Evolutionary conservation across 176 grass and related monocot genomes (phyloP).

Genomic region (Bonia amplexicaulis): DNA sequence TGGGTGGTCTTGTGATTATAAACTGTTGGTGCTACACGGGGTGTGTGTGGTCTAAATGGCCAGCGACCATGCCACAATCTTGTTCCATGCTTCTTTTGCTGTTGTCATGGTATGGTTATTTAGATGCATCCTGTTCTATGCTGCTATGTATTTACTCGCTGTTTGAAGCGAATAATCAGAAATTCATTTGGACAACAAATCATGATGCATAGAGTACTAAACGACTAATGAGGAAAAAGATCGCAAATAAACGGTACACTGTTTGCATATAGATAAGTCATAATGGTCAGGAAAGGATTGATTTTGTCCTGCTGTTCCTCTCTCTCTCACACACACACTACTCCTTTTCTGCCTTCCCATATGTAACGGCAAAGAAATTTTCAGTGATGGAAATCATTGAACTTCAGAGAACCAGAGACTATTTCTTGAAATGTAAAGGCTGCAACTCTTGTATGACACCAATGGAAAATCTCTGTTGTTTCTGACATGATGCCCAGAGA

Average conservation of each 20-base stretch:
- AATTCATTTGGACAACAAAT: background rate
- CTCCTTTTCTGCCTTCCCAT: background rate
- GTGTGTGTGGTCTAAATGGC: background rate
- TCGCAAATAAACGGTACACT: background rate
- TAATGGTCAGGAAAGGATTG: conserved; percentile 14
- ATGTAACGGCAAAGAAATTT: conserved; percentile 5
- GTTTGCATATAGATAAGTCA: conserved; percentile 3
- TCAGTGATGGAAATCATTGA: background rate
- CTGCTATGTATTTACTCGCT: background rate
- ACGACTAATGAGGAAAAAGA: background rate
- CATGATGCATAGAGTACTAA: background rate
- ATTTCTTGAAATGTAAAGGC: background rate
- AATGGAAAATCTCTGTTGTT: background rate
- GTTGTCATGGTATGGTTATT: conserved; percentile 15
- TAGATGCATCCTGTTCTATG: background rate
- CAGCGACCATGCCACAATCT: conserved; percentile 28
- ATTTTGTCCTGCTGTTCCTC: conserved; percentile 16
- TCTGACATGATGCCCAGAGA: background rate
- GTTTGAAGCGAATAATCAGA: conserved; percentile 14
- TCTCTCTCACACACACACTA: background rate
- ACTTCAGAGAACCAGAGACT: background rate
- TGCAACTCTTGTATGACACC: background rate
- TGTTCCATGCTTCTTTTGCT: conserved; percentile 17
- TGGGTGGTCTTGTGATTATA: conserved; percentile 28
- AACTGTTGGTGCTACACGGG: conserved; percentile 27